A percentile compares a stretch with the other conserved stretches of the same genome.
phyloP scores from a whole-genome alignment of 176 grass and related monocot species.

The Carex cristatella region DNA sequence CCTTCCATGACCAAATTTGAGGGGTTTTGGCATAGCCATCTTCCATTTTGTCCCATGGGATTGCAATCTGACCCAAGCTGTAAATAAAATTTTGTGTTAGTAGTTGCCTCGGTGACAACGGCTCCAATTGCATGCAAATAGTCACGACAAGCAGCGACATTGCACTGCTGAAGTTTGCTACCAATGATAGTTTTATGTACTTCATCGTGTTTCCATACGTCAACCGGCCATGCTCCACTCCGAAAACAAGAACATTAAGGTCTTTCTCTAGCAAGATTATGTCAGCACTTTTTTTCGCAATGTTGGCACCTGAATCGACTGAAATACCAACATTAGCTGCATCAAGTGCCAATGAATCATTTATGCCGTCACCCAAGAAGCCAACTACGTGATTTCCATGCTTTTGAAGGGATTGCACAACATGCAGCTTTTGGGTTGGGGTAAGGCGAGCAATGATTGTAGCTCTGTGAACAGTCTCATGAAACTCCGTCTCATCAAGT shows the following conservation, averaged over 20 bases:
- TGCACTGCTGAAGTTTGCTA: conserved; percentile 29
- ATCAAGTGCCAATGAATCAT: conserved; percentile 38
- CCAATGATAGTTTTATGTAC: conserved; percentile 40
- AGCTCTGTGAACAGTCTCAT: conserved; percentile 32
- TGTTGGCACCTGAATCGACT: conserved; percentile 34
- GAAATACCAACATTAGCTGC: conserved; percentile 43
- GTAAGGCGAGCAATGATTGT: conserved; percentile 39
- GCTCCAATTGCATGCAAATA: conserved; percentile 24
- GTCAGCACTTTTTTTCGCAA: conserved; percentile 32
- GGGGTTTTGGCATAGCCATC: conserved; percentile 28
- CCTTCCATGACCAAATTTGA: conserved; percentile 30
- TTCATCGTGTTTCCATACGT: conserved; percentile 48
- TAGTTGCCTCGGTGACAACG: conserved; percentile 27
- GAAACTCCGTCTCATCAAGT: conserved; percentile 27
- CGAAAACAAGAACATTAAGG: conserved; percentile 37
- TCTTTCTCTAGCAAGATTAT: conserved; percentile 45
- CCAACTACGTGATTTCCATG: conserved; percentile 39
- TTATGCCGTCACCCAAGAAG: conserved; percentile 40
- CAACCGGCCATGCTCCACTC: conserved; percentile 31
- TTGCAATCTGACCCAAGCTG: conserved; percentile 36
- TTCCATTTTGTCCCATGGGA: conserved; percentile 45
- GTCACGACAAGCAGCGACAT: conserved; percentile 30
- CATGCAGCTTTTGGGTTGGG: conserved; percentile 36
- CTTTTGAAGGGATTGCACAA: conserved; percentile 34
- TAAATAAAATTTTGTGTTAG: conserved; percentile 44